Evolutionary conservation across 345 rosid species (phyloP).

Genomic region (Anastatica hierochuntica): DNA sequence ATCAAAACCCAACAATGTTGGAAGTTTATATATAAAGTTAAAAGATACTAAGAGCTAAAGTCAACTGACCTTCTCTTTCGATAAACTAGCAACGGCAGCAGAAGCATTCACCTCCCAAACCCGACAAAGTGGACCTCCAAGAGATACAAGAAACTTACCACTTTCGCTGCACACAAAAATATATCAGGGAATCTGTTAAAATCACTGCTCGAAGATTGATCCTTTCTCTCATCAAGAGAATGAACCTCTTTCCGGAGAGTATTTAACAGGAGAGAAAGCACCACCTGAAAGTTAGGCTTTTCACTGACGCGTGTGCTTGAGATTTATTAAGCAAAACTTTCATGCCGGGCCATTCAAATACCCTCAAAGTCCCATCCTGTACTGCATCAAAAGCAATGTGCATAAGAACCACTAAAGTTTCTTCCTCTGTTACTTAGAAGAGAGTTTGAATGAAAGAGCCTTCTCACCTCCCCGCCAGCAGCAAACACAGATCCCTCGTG

Average conservation of each 20-base stretch:
- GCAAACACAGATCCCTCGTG: slow-evolving; percentile 67
- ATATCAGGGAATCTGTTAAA: slow-evolving; percentile 12
- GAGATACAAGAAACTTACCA: slow-evolving; percentile 73
- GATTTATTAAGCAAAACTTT: slow-evolving; percentile 47
- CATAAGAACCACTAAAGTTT: slow-evolving; percentile 16
- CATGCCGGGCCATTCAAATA: slow-evolving; percentile 93
- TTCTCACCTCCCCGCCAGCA: slow-evolving; percentile 73
- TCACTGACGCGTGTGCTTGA: slow-evolving; percentile 54
- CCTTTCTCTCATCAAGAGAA: not conserved
- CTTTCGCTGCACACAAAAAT: slow-evolving; percentile 45
- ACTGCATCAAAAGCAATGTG: slow-evolving; percentile 44
- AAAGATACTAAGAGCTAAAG: no score
- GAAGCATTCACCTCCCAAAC: slow-evolving; percentile 76
- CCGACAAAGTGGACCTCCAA: slow-evolving; percentile 70
- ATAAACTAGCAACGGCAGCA: slow-evolving; percentile 44
- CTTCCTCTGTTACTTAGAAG: not conserved
- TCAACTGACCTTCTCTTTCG: slow-evolving; percentile 52
- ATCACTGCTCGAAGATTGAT: not conserved
- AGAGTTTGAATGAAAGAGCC: not conserved
- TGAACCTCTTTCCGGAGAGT: no score
- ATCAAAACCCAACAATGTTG: no score
- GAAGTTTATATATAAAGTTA: no score
- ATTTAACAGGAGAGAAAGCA: not conserved
- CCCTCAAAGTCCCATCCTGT: slow-evolving; percentile 86
- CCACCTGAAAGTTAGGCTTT: slow-evolving; percentile 82